Evolutionary conservation across 148 eudicot genomes (phyloP).

Genomic region (Silene latifolia): DNA sequence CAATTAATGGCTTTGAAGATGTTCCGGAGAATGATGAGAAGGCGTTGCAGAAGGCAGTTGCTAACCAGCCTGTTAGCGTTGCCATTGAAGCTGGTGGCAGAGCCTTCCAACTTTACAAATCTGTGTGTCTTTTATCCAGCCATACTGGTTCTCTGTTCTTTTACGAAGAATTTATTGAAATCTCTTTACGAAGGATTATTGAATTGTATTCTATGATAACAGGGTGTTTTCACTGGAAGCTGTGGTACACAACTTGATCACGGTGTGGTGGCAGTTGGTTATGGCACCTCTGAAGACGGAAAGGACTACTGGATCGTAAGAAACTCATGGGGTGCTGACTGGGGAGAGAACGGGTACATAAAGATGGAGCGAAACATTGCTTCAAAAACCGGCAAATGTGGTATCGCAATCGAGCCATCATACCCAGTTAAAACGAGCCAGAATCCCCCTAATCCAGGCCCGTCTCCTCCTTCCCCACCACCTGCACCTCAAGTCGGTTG

Average conservation of each 20-base stretch:
- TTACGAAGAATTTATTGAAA: too few species aligned
- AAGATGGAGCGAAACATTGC: constrained; percentile 58
- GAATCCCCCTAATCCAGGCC: constrained; percentile 84
- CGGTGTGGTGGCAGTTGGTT: constrained; percentile 82
- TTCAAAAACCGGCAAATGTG: constrained; percentile 61
- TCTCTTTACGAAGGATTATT: not conserved
- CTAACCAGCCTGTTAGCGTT: constrained; percentile 76
- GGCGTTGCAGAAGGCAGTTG: constrained; percentile 69
- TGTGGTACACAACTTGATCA: constrained; percentile 80
- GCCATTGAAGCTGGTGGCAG: constrained; percentile 82
- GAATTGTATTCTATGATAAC: constrained; percentile 8
- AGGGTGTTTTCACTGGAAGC: constrained; percentile 78
- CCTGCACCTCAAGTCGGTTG: constrained; percentile 42
- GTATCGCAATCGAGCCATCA: constrained; percentile 71
- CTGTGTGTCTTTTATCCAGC: constrained; percentile 39
- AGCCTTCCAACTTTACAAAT: constrained; percentile 67
- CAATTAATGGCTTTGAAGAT: constrained; percentile 70
- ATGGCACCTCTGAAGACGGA: constrained; percentile 65
- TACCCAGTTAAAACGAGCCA: constrained; percentile 64
- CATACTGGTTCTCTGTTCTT: not conserved
- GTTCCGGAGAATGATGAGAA: constrained; percentile 67
- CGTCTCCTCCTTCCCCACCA: constrained; percentile 73
- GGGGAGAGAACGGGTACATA: constrained; percentile 91
- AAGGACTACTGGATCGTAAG: constrained; percentile 82
- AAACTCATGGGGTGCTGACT: constrained; percentile 82